Percentiles rank a stretch among this genome's conserved stretches.
Conservation (phyloP, 2,329 filamentous ascomycete genomes). For the Teratosphaeria zuluensis region DNA sequence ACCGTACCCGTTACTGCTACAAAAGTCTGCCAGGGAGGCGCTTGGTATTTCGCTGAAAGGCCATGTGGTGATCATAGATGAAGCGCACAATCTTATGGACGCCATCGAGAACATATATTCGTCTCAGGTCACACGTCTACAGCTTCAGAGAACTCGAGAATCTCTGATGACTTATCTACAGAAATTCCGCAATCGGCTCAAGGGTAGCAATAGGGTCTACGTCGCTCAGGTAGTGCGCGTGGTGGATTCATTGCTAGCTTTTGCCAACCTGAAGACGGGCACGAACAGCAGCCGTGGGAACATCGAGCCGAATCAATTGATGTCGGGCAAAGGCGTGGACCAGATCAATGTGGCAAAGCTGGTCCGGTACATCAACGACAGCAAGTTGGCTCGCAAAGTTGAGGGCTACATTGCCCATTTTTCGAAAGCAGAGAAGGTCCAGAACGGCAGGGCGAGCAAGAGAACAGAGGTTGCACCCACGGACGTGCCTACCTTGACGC, state of each 20-base stretch:
- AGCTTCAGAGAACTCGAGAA: conserved; percentile 61
- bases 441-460: conserved; percentile 5
- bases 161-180: conserved; percentile 77
- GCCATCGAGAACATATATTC: conserved; percentile 83
- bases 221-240: conserved; percentile 79
- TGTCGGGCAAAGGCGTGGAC: conserved; percentile 78
- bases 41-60: conserved; percentile 76
- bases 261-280: conserved; percentile 2
- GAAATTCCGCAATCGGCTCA: conserved; percentile 78
- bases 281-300: conserved; percentile 48
- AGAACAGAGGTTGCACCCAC: not conserved
- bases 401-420: conserved; percentile 70
- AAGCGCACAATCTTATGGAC: conserved; percentile 97
- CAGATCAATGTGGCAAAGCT: conserved; percentile 92
- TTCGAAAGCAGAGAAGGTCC: conserved; percentile 37
- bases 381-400: conserved; percentile 87
- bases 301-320: conserved; percentile 60
- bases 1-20: conserved; percentile 82
- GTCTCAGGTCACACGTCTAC: conserved; percentile 60
- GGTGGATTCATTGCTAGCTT: conserved; percentile 57
- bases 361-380: conserved; percentile 77
- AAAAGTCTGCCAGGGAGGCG: conserved; percentile 78
- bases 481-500: conserved; percentile 45
- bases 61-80: conserved; percentile 90
- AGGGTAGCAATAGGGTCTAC: conserved; percentile 85